Conservation (phyloP, 768 basidiomycete genomes). For the Lentinula lateritia region DNA sequence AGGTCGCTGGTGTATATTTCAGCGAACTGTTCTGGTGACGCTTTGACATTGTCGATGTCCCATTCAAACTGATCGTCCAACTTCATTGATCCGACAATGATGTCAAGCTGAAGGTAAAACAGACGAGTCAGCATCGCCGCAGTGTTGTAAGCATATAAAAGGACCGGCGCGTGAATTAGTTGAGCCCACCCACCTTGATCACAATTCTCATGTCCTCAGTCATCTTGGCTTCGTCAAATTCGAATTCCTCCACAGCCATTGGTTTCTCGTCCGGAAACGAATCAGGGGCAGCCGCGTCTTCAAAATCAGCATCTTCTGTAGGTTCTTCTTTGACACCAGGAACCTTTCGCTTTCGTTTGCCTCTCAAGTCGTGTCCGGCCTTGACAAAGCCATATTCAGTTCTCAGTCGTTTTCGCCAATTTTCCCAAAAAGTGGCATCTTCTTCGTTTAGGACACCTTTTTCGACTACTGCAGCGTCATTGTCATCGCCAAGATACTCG, state of each 20-base stretch:
- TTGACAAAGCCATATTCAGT: constrained; percentile 26
- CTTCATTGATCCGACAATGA: constrained; percentile 89
- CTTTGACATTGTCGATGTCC: constrained; percentile 79
- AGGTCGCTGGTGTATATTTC: constrained; percentile 81
- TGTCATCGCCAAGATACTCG: constrained; percentile 21
- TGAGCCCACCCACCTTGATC: constrained; percentile 64
- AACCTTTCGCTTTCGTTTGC: constrained; percentile 38
- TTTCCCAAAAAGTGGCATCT: constrained; percentile 60
- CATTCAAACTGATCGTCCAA: constrained; percentile 97
- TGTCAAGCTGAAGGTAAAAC: constrained; percentile 65
- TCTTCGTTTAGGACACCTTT: constrained; percentile 45
- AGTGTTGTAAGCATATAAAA: constrained; percentile 5
- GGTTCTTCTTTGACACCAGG: constrained; percentile 17
- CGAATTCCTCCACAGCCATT: constrained; percentile 54
- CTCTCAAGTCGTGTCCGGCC: constrained; percentile 23
- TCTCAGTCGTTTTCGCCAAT: constrained; percentile 57
- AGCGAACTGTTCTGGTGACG: constrained; percentile 91
- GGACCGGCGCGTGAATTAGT: neutral
- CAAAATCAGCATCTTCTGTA: constrained; percentile 17
- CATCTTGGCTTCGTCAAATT: constrained; percentile 57
- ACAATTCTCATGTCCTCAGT: constrained; percentile 88
- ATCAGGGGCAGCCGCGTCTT: constrained; percentile 11
- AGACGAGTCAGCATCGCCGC: constrained; percentile 3
- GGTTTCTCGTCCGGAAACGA: constrained; percentile 30
- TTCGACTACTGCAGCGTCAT: constrained; percentile 8